phyloP scores from a whole-genome alignment of 2,329 filamentous ascomycete species.

The Ceratocystis lukuohia region DNA sequence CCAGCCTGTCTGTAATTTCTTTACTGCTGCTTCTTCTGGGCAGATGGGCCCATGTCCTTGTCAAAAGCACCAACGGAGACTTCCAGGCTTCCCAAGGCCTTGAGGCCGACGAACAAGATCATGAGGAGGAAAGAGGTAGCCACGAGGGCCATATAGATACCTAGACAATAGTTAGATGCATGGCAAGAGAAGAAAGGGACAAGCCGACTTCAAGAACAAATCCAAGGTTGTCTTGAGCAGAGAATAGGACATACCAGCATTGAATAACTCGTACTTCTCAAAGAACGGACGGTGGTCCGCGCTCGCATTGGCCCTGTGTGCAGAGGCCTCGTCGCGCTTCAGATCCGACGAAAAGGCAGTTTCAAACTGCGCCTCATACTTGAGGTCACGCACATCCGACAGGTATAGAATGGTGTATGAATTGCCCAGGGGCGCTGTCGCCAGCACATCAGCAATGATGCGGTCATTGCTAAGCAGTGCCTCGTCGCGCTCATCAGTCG shows the following conservation, averaged over 20 bases:
- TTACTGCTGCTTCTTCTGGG: conserved; percentile 57
- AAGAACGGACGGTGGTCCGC: conserved; percentile 49
- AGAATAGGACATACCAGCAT: conserved; percentile 49
- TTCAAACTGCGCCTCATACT: conserved; percentile 20
- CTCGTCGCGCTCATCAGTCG: neutral
- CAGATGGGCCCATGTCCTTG: conserved; percentile 83
- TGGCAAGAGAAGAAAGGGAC: neutral
- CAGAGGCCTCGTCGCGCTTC: conserved; percentile 43
- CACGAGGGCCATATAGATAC: conserved; percentile 76
- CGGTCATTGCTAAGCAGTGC: conserved; percentile 26
- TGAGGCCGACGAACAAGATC: conserved; percentile 68
- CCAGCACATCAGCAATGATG: conserved; percentile 38
- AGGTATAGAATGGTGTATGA: conserved; percentile 66
- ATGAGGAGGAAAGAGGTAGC: conserved; percentile 56
- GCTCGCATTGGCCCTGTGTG: conserved; percentile 31
- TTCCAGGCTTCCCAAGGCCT: conserved; percentile 63
- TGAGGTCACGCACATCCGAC: conserved; percentile 36
- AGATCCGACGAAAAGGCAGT: conserved; percentile 39
- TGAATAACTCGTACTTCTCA: conserved; percentile 89
- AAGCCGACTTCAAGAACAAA: too few relatives aligned
- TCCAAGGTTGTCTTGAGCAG: neutral
- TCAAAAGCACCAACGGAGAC: conserved; percentile 92
- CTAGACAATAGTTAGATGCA: conserved; percentile 31
- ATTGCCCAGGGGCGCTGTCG: conserved; percentile 28
- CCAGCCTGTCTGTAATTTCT: neutral